phyloP scores from a whole-genome alignment of 768 basidiomycete genomes.

The Naematelia encephala region DNA sequence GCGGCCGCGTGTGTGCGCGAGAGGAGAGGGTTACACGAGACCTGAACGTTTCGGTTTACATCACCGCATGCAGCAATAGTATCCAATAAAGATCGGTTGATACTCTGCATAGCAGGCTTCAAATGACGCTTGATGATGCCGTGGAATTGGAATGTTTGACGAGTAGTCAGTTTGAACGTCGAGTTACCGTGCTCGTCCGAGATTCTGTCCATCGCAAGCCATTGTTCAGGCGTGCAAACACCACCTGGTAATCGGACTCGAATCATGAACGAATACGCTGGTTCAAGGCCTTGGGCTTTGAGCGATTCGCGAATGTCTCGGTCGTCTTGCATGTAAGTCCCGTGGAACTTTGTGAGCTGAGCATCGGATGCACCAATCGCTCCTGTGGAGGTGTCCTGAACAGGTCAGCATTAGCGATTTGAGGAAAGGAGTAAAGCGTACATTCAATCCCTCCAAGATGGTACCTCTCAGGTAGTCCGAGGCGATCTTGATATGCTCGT shows the following conservation, averaged over 20 bases:
- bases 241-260: slow-evolving; percentile 94
- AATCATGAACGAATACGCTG: slow-evolving; percentile 98
- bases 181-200: slow-evolving; percentile 90
- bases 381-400: slow-evolving; percentile 72
- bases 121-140: slow-evolving; percentile 96
- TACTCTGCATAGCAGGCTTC: slow-evolving; percentile 93
- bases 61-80: slow-evolving; percentile 98
- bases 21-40: slow-evolving; percentile 82
- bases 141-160: slow-evolving; percentile 99
- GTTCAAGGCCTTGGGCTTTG: slow-evolving; percentile 84
- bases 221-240: slow-evolving; percentile 85
- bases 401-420: background rate
- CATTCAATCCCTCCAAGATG: slow-evolving; percentile 76
- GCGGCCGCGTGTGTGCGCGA: slow-evolving; percentile 83
- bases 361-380: slow-evolving; percentile 86
- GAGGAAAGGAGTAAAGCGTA: background rate
- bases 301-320: slow-evolving; percentile 97
- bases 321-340: slow-evolving; percentile 65
- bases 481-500: slow-evolving; percentile 99
- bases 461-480: slow-evolving; percentile 91
- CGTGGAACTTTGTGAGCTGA: slow-evolving; percentile 90
- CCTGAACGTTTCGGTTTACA: slow-evolving; percentile 88
- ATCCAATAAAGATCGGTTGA: slow-evolving; percentile 84
- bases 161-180: slow-evolving; percentile 95
- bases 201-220: slow-evolving; percentile 93